Percentiles rank a stretch among this genome's conserved stretches.
These are phyloP conservation scores for Arthrobotrys conoides DNA, from an alignment of 2,329 filamentous ascomycete genomes.

Conservation along the genomic window DNA sequence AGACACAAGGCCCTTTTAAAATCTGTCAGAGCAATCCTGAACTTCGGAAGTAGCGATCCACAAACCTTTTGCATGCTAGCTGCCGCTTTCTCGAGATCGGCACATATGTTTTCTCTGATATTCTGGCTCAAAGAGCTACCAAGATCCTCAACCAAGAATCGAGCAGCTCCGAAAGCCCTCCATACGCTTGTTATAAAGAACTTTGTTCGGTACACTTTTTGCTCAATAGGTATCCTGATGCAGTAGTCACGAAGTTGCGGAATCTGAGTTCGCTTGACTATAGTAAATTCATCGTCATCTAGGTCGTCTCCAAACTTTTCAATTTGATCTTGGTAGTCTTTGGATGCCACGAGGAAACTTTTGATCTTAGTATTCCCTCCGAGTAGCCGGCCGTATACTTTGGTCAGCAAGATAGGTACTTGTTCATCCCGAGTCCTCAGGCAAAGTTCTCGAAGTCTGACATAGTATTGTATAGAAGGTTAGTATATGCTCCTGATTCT, in stretches of 20 bases:
- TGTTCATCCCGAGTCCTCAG: conserved; percentile 15
- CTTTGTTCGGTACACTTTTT: conserved; percentile 23
- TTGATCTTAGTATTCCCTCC: conserved; percentile 19
- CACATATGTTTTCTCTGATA: conserved; percentile 25
- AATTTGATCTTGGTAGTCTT: conserved; percentile 36
- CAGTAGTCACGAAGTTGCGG: conserved; percentile 38
- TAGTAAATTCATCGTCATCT: not conserved
- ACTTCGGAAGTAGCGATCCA: too few relatives aligned
- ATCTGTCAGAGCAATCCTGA: not conserved
- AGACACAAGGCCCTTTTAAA: not conserved
- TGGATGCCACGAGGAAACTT: conserved; percentile 42
- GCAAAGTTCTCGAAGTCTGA: conserved; percentile 32
- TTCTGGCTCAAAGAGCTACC: not conserved
- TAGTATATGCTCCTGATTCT: too few relatives aligned
- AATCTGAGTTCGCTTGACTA: conserved; percentile 26
- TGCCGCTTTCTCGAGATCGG: conserved; percentile 26
- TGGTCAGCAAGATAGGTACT: conserved; percentile 18
- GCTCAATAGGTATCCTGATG: conserved; percentile 25
- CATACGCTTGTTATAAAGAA: conserved; percentile 33
- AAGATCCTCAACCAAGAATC: conserved; percentile 30
- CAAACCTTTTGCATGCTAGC: conserved; percentile 23
- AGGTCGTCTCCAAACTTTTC: not conserved
- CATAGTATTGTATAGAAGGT: too few relatives aligned
- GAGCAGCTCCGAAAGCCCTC: conserved; percentile 22
- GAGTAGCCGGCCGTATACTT: conserved; percentile 7